Conservation (phyloP, 1,139 yeast species). For the Suhomyces terraborum region DNA sequence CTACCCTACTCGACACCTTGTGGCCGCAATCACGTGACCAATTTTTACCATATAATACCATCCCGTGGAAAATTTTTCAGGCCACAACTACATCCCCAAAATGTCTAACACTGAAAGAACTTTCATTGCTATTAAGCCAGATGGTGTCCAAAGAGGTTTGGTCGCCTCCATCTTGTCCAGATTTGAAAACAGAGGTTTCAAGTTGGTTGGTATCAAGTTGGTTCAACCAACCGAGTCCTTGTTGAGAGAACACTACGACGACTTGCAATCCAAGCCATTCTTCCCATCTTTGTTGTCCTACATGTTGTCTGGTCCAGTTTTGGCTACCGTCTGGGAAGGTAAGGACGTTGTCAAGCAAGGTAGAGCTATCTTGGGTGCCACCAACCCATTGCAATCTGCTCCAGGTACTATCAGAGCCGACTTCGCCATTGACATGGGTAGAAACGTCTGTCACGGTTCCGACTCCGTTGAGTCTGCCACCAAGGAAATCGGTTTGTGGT, state of each 20-base stretch:
- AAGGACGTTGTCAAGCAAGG: slow-evolving; percentile 99
- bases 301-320: slow-evolving; percentile 98
- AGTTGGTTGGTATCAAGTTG: slow-evolving; percentile 94
- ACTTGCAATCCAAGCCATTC: slow-evolving; percentile 94
- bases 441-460: slow-evolving; percentile 99
- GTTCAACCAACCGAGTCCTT: slow-evolving; percentile 83
- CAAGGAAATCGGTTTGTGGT: slow-evolving; percentile 96
- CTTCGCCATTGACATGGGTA: slow-evolving; percentile 93
- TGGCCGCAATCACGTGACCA: slow-evolving; percentile 1
- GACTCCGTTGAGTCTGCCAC: slow-evolving; percentile 98
- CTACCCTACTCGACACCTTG: not conserved
- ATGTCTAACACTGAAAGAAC: slow-evolving; percentile 78
- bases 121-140: slow-evolving; percentile 99
- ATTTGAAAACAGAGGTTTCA: slow-evolving; percentile 97
- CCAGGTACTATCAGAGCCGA: slow-evolving; percentile 99
- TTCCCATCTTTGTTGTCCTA: slow-evolving; percentile 93
- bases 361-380: slow-evolving; percentile 96
- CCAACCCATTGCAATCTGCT: slow-evolving; percentile 95
- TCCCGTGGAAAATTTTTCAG: slow-evolving; percentile 12
- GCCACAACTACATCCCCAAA: slow-evolving; percentile 7
- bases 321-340: slow-evolving; percentile 99
- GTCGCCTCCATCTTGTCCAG: slow-evolving; percentile 86
- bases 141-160: slow-evolving; percentile 99
- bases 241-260: slow-evolving; percentile 92
- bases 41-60: slow-evolving; percentile 4